Percentiles rank a stretch among this genome's conserved stretches.
Evolutionary conservation across 805 yeast species (phyloP).

Genomic region (Lachancea sp.): DNA sequence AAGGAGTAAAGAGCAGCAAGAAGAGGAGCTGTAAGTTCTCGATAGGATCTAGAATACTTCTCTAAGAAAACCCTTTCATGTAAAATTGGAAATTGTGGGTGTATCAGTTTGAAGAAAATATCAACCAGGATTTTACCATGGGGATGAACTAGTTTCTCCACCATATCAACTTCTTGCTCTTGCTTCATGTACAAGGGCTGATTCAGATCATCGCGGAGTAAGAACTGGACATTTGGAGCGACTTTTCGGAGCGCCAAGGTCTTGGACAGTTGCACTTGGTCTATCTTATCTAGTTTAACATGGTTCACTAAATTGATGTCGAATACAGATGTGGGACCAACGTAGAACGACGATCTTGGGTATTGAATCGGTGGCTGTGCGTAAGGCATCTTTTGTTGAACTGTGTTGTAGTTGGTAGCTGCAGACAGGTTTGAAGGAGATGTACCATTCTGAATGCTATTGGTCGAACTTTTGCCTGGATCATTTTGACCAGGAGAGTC

Average conservation of each 20-base stretch:
- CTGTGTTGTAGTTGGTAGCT: neutral
- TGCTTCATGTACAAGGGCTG: conserved; percentile 61
- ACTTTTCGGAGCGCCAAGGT: conserved; percentile 71
- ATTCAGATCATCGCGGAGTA: conserved; percentile 73
- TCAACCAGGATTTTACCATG: conserved; percentile 79
- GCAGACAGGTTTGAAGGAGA: conserved; percentile 6
- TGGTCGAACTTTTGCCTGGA: conserved; percentile 3
- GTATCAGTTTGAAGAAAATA: conserved; percentile 76
- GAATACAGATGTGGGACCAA: conserved; percentile 83
- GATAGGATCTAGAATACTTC: conserved; percentile 81
- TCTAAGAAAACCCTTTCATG: conserved; percentile 90
- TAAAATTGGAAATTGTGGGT: conserved; percentile 85
- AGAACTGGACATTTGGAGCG: conserved; percentile 66
- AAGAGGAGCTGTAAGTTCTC: conserved; percentile 87
- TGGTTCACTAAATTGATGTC: conserved; percentile 64
- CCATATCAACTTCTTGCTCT: conserved; percentile 72
- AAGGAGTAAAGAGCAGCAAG: conserved; percentile 84
- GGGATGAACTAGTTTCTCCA: conserved; percentile 84
- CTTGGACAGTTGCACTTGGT: conserved; percentile 69
- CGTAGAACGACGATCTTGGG: conserved; percentile 82
- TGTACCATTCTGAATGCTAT: conserved; percentile 1
- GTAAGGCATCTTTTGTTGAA: conserved; percentile 4
- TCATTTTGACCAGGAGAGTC: conserved; percentile 6
- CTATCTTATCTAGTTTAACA: conserved; percentile 61
- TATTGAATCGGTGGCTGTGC: conserved; percentile 53